These are phyloP conservation scores for Aphanomyces astaci DNA, from an alignment of 352 stramenopile genomes.

Conservation along the genomic window DNA sequence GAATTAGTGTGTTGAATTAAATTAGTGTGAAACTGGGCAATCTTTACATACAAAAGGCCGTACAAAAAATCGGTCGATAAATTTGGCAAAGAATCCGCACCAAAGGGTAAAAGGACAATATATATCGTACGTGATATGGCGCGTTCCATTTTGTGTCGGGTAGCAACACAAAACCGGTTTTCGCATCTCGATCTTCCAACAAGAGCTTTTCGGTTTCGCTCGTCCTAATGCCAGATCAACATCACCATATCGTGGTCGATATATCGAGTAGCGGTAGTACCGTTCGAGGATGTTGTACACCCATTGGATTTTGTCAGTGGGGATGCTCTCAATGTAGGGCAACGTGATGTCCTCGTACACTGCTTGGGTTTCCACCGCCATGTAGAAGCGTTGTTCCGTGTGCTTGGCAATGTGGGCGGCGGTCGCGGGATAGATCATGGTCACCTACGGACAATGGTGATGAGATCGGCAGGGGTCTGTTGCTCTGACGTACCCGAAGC, in stretches of 20 bases:
- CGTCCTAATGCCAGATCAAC: constrained; percentile 37
- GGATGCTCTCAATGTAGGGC: constrained; percentile 71
- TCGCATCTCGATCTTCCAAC: constrained; percentile 54
- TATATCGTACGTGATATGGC: constrained; percentile 49
- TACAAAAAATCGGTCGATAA: too few relatives aligned
- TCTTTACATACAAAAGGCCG: too few relatives aligned
- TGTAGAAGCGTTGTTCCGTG: constrained; percentile 73
- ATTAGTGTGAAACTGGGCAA: too few relatives aligned
- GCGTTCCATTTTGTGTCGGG: constrained; percentile 83
- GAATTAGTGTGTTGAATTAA: too few relatives aligned
- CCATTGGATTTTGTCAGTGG: constrained; percentile 71
- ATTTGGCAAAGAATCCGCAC: too few relatives aligned
- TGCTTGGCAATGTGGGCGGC: constrained; percentile 76
- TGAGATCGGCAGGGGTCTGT: background rate
- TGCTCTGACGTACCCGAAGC: constrained; percentile 46
- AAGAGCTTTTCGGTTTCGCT: constrained; percentile 76
- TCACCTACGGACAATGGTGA: constrained; percentile 34
- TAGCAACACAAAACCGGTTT: constrained; percentile 65
- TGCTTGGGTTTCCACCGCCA: constrained; percentile 70
- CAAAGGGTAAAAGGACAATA: too few relatives aligned
- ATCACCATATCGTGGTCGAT: background rate
- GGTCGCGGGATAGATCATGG: constrained; percentile 75
- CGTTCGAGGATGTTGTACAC: constrained; percentile 85
- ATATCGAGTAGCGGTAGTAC: constrained; percentile 31
- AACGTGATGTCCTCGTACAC: constrained; percentile 68